A percentile compares a stretch with the other conserved stretches of the same genome.
Conservation (phyloP, 768 basidiomycete species). For the Collybiopsis luxurians region DNA sequence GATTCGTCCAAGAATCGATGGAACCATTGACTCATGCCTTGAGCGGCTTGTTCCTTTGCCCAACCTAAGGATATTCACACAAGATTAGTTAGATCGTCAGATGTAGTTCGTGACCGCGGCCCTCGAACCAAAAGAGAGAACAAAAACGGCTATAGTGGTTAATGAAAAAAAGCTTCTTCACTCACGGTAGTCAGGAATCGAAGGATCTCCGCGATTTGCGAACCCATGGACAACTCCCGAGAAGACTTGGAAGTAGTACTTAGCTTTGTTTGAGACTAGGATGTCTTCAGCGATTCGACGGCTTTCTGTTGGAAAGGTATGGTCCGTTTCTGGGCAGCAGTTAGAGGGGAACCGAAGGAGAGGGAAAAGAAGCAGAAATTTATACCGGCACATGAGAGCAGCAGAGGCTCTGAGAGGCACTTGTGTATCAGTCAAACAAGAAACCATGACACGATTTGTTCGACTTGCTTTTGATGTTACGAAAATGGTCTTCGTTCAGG, state of each 20-base stretch:
- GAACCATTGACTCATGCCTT: background rate
- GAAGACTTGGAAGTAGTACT: slow-evolving; percentile 42
- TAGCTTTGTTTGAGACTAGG: slow-evolving; percentile 31
- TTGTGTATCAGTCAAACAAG: background rate
- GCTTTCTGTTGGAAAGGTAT: slow-evolving; percentile 32
- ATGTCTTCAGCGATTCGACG: slow-evolving; percentile 41
- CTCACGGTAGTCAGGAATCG: slow-evolving; percentile 15
- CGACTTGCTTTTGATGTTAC: slow-evolving; percentile 30
- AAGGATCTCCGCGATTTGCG: slow-evolving; percentile 16
- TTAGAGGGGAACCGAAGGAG: slow-evolving; percentile 29
- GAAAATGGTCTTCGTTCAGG: slow-evolving; percentile 21
- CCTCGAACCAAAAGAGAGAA: too few relatives aligned
- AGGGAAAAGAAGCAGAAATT: background rate
- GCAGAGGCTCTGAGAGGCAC: background rate
- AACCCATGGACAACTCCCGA: slow-evolving; percentile 29
- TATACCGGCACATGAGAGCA: background rate
- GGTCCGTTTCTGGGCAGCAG: slow-evolving; percentile 40
- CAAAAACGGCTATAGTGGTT: too few relatives aligned
- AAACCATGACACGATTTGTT: too few relatives aligned
- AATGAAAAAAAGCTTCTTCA: background rate
- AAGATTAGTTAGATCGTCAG: background rate
- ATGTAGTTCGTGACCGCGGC: background rate
- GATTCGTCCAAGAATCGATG: background rate
- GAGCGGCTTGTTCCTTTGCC: background rate
- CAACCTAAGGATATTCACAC: background rate